Evolutionary conservation across 2,329 filamentous ascomycete genomes (phyloP).

Genomic region (Penicillium verrucosum): DNA sequence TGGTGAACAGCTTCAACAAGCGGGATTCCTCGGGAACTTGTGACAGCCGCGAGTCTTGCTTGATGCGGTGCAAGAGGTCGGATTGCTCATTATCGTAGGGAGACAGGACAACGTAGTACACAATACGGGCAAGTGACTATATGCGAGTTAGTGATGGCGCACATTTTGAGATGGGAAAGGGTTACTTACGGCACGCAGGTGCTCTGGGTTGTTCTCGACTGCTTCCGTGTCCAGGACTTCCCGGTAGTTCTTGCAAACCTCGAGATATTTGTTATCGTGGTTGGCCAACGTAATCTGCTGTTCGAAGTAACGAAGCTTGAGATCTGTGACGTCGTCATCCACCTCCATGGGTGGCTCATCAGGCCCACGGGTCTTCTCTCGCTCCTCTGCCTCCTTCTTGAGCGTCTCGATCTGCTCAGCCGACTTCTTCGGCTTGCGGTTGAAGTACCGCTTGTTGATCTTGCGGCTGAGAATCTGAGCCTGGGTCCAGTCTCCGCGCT

Average conservation of each 20-base stretch:
- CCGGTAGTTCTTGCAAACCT: slow-evolving; percentile 96
- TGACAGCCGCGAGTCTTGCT: slow-evolving; percentile 76
- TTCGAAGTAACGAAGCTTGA: slow-evolving; percentile 95
- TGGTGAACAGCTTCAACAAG: slow-evolving; percentile 89
- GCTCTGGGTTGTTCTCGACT: slow-evolving; percentile 82
- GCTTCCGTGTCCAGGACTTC: slow-evolving; percentile 95
- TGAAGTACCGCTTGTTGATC: slow-evolving; percentile 91
- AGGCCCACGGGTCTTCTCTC: slow-evolving; percentile 70
- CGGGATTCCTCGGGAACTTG: slow-evolving; percentile 76
- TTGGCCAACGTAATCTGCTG: slow-evolving; percentile 95
- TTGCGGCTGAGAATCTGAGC: slow-evolving; percentile 91
- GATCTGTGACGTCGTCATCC: slow-evolving; percentile 87
- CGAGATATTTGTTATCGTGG: slow-evolving; percentile 95
- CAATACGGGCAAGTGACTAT: slow-evolving; percentile 85
- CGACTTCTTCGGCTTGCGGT: slow-evolving; percentile 86
- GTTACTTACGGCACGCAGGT: slow-evolving; percentile 73
- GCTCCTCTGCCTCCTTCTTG: slow-evolving; percentile 74
- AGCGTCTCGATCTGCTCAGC: slow-evolving; percentile 87
- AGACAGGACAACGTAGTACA: slow-evolving; percentile 95
- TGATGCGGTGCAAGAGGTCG: slow-evolving; percentile 90
- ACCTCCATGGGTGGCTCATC: slow-evolving; percentile 73
- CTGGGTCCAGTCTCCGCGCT: slow-evolving; percentile 94
- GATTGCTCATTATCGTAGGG: slow-evolving; percentile 99
- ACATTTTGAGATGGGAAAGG: neutral
- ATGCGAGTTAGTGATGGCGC: slow-evolving; percentile 1